Evolutionary conservation across 1,139 yeast genomes (phyloP).

Genomic region (Petasospora fabianii): DNA sequence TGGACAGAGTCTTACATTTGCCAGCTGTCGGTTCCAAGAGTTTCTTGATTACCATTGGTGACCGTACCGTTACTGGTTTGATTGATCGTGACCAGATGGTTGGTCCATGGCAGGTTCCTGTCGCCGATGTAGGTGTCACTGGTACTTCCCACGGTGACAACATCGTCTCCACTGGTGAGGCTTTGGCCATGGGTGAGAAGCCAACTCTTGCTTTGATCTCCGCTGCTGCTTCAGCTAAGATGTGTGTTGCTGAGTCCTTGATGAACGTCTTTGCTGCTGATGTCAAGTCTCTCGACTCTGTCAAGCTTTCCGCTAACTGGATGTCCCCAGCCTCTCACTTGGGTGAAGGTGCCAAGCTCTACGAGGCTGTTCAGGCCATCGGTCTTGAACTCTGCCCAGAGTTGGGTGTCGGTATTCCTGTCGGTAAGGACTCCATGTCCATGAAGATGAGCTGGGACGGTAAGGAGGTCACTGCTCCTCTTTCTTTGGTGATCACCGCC

Average conservation of each 20-base stretch:
- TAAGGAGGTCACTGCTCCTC: slow-evolving; percentile 91
- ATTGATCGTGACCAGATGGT: slow-evolving; percentile 98
- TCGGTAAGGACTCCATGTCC: slow-evolving; percentile 98
- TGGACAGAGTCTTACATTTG: slow-evolving; percentile 76
- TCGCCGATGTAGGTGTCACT: slow-evolving; percentile 98
- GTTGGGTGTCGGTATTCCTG: slow-evolving; percentile 89
- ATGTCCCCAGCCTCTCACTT: slow-evolving; percentile 96
- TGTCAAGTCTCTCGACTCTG: slow-evolving; percentile 65
- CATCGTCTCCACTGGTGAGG: slow-evolving; percentile 81
- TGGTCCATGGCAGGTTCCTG: slow-evolving; percentile 99
- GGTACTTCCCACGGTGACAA: slow-evolving; percentile 82
- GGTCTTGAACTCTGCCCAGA: slow-evolving; percentile 94
- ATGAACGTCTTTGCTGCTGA: slow-evolving; percentile 90
- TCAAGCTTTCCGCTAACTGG: slow-evolving; percentile 96
- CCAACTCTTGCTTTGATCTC: slow-evolving; percentile 87
- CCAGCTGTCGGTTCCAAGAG: slow-evolving; percentile 96
- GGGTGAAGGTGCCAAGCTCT: slow-evolving; percentile 94
- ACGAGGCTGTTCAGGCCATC: slow-evolving; percentile 96
- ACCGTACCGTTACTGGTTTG: slow-evolving; percentile 92
- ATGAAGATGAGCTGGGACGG: slow-evolving; percentile 98
- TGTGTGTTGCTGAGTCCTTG: slow-evolving; percentile 94
- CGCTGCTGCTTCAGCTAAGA: slow-evolving; percentile 94
- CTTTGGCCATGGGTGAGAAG: slow-evolving; percentile 96
- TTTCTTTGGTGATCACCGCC: slow-evolving; percentile 89
- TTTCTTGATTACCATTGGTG: slow-evolving; percentile 95